Conservation (phyloP, 106 monocot species). For the Acorus calamus region DNA sequence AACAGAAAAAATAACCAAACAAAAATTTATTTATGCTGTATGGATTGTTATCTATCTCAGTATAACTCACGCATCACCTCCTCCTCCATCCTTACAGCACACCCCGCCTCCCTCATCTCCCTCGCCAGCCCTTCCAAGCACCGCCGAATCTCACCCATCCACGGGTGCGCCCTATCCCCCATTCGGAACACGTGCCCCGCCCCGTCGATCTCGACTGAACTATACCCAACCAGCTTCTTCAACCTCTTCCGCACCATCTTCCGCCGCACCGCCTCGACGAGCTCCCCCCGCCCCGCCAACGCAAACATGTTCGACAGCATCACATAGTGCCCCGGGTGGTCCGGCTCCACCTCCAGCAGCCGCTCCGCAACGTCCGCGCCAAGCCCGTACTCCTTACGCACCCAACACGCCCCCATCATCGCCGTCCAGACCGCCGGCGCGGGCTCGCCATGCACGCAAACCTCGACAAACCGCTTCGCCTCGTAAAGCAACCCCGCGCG, state of each 20-base stretch:
- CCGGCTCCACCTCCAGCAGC: constrained; percentile 33
- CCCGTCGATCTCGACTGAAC: constrained; percentile 34
- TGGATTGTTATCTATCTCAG: too few relatives aligned
- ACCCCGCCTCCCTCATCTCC: constrained; percentile 20
- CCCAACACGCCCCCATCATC: constrained; percentile 48
- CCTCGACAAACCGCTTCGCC: constrained; percentile 26
- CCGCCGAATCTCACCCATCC: constrained; percentile 23
- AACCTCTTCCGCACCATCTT: constrained; percentile 30
- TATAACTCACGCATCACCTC: too few relatives aligned
- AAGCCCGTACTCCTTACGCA: constrained; percentile 42
- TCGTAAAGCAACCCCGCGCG: constrained; percentile 40
- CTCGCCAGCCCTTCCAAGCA: constrained; percentile 34
- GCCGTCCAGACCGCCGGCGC: constrained; percentile 49
- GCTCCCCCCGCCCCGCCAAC: constrained; percentile 28
- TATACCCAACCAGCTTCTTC: constrained; percentile 48
- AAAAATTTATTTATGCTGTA: too few relatives aligned
- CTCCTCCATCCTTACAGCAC: too few relatives aligned
- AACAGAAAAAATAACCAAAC: too few relatives aligned
- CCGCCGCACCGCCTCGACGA: constrained; percentile 33
- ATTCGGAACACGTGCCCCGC: constrained; percentile 36
- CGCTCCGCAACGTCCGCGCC: constrained; percentile 30
- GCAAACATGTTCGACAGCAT: constrained; percentile 50
- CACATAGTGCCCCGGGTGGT: constrained; percentile 49
- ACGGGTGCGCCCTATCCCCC: constrained; percentile 41
- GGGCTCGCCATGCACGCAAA: constrained; percentile 21